phyloP scores from a whole-genome alignment of 192 early-diverging fungal species.

The Blastocladiella britannica region DNA sequence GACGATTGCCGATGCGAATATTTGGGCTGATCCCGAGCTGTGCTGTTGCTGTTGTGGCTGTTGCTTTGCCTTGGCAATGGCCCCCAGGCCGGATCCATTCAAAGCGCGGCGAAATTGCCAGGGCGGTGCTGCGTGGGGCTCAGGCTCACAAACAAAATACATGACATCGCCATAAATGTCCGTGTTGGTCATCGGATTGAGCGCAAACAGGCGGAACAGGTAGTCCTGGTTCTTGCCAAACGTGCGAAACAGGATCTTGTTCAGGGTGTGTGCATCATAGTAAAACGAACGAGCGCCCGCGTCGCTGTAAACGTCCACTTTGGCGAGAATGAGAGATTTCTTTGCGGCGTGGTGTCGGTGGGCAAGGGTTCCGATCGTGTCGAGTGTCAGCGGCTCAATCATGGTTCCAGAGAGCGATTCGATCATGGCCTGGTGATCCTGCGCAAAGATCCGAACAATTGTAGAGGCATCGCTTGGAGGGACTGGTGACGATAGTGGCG shows the following conservation, averaged over 20 bases:
- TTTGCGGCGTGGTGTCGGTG: constrained; percentile 1
- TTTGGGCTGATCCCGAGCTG: too few relatives aligned
- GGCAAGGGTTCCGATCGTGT: constrained; percentile 6
- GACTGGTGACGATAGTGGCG: too few relatives aligned
- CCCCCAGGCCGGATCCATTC: too few relatives aligned
- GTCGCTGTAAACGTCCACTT: constrained; percentile 3
- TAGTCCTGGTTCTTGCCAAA: constrained; percentile 2
- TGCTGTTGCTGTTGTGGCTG: too few relatives aligned
- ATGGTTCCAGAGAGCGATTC: too few relatives aligned
- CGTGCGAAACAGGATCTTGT: constrained; percentile 11
- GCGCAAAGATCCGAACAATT: too few relatives aligned
- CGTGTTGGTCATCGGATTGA: constrained; percentile 13
- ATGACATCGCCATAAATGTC: constrained; percentile 12
- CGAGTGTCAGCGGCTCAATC: constrained; percentile 8
- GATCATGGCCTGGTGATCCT: too few relatives aligned
- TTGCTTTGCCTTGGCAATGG: too few relatives aligned
- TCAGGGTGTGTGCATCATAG: constrained; percentile 6
- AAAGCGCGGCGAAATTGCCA: too few relatives aligned
- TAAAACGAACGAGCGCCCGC: constrained; percentile 5
- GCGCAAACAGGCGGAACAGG: constrained; percentile 7
- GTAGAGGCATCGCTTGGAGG: too few relatives aligned
- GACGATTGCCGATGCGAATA: too few relatives aligned
- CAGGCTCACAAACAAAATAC: constrained; percentile 4
- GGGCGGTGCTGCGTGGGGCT: too few relatives aligned
- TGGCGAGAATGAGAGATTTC: constrained; percentile 8